A percentile compares a stretch with the other conserved stretches of the same genome.
phyloP scores from a whole-genome alignment of 73 alveolate species.

The Stentor roeselii region DNA sequence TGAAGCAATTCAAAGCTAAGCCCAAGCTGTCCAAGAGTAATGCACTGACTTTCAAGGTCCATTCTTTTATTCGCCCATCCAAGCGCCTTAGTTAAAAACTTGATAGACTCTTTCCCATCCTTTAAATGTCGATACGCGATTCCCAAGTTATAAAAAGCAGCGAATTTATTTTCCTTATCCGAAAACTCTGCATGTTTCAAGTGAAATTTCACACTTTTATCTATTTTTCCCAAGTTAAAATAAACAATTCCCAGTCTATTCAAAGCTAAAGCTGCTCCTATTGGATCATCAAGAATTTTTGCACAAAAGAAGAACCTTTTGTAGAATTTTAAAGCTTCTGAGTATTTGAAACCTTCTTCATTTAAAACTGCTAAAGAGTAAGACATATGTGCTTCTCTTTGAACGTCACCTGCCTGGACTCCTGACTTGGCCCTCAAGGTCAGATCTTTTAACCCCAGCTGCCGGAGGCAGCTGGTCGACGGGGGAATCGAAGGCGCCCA shows the following conservation, averaged over 20 bases:
- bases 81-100: conserved; percentile 81
- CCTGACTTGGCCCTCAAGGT: conserved; percentile 97
- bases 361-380: conserved; percentile 92
- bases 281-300: conserved; percentile 94
- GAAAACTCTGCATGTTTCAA: conserved; percentile 84
- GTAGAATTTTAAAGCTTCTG: conserved; percentile 84
- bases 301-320: conserved; percentile 97
- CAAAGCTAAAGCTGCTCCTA: conserved; percentile 96
- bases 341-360: conserved; percentile 88
- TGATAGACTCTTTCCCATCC: conserved; percentile 62
- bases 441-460: conserved; percentile 85
- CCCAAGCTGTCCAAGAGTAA: conserved; percentile 77
- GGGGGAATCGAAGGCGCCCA: conserved; percentile 99
- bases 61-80: conserved; percentile 90
- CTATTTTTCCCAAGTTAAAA: conserved; percentile 79
- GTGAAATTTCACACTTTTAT: conserved; percentile 90
- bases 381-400: conserved; percentile 98
- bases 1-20: conserved; percentile 33
- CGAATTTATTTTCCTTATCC: conserved; percentile 93
- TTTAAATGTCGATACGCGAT: conserved; percentile 80
- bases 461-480: conserved; percentile 59
- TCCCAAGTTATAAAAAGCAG: conserved; percentile 95
- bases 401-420: conserved; percentile 92
- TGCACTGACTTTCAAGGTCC: conserved; percentile 85
- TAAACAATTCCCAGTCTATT: conserved; percentile 95